Evolutionary conservation across 176 grass and related monocot genomes (phyloP), one percentile per base, ranked within the genome.

Genomic region (Oryza glumipatula): DNA sequence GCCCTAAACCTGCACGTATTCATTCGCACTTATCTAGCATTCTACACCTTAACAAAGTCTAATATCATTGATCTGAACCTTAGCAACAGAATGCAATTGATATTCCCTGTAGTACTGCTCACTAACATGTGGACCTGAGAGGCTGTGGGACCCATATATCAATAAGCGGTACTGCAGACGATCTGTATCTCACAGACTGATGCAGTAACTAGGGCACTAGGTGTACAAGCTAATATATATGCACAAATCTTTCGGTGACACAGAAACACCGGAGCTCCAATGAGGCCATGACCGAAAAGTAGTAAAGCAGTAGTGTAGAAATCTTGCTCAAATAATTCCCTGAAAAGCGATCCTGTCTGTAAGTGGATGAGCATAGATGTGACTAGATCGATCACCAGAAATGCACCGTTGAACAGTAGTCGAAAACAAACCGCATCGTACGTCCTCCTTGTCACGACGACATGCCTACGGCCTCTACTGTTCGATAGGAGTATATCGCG

Each of bases 281-380:
- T 49, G 13, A 49, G 47, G 11, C 47, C 47, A 13, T 49, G 47
- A 58, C 19, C 17, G 16, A 58, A 21, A 58, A 58, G 4, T n/a
- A 58, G 14, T 58, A 58, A 58, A 58, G 54, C 2, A 8, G 54
- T 21, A 58, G 5, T n/a, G 54, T 56, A 49, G 11, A 46, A 43
- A 49, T 72, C 16, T 45, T 73, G 69, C 11, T 32, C 43, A 19
- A 67, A 56, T 44, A 67, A 56, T 44, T 67, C 26, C n/a, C 6
- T 5, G 2, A 52, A 21, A 21, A 7, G 19, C 1, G 14, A 7
- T 17, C 3, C 16, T 77, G 65, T 61, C 51, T 3, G 26, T 39
- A 77, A 76, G 49, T 38, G 79, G 85, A 70, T 63, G 71, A 14
- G 75, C 30, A 65, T 21, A 36, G 9, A 41, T 44, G 66, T 44